Percentiles rank a stretch among this genome's conserved stretches.
These are phyloP conservation scores for Peronospora farinosa DNA, from an alignment of 352 stramenopile genomes.

Conservation along the genomic window DNA sequence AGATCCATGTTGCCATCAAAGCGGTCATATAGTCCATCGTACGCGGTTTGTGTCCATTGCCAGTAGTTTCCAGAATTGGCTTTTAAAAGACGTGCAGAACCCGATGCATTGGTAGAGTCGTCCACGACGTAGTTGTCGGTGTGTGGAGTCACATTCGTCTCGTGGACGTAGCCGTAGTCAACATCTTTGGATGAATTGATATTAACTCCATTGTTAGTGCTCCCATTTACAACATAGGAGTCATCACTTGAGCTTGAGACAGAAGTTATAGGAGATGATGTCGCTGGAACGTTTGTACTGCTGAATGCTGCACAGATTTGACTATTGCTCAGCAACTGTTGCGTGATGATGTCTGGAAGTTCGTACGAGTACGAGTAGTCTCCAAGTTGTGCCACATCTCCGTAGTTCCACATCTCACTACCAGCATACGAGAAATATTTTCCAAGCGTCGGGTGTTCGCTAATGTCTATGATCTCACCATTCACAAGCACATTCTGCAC, in stretches of 20 bases:
- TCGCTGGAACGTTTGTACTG: conserved; percentile 2
- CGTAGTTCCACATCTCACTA: conserved; percentile 47
- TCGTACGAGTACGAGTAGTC: conserved; percentile 47
- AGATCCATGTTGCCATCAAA: conserved; percentile 49
- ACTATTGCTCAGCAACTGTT: conserved; percentile 48
- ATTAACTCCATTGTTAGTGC: conserved; percentile 2
- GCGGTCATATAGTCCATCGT: conserved; percentile 36
- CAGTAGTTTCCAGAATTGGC: conserved; percentile 46
- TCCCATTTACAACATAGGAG: conserved; percentile 2
- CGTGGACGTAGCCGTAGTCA: not conserved
- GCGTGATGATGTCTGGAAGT: conserved; percentile 38
- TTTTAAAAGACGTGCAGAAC: conserved; percentile 15
- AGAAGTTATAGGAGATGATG: not conserved
- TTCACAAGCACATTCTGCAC: conserved; percentile 31
- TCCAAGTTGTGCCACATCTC: conserved; percentile 38
- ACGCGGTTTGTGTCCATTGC: conserved; percentile 41
- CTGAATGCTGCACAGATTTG: conserved; percentile 40
- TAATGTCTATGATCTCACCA: conserved; percentile 29
- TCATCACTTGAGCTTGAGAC: conserved; percentile 1
- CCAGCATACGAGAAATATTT: conserved; percentile 38
- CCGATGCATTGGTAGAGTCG: conserved; percentile 9
- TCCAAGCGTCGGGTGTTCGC: conserved; percentile 22
- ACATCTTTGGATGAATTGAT: conserved; percentile 13
- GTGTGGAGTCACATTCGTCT: not conserved
- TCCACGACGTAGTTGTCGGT: conserved; percentile 11